Conservation (phyloP, 768 basidiomycete species). For the Leccinum incarnatum region DNA sequence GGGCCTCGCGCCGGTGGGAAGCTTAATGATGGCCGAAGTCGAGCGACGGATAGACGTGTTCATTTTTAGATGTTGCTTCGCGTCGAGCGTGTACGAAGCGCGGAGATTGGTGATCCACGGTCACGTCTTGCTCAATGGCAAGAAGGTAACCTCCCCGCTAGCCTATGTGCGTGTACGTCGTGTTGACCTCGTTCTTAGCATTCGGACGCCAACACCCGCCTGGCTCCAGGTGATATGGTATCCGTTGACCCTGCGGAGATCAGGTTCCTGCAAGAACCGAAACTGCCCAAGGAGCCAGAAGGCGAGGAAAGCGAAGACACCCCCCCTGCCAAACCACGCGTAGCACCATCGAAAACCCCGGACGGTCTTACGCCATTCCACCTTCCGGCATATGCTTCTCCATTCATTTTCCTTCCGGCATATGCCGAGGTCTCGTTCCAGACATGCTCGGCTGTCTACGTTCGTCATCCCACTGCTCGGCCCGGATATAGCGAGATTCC, state of each 20-base stretch:
- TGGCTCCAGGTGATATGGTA: conserved; percentile 94
- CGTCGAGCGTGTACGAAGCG: conserved; percentile 87
- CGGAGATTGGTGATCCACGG: conserved; percentile 84
- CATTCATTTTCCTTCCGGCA: conserved; percentile 91
- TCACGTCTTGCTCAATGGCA: conserved; percentile 84
- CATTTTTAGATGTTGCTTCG: conserved; percentile 86
- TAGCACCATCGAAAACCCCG: neutral
- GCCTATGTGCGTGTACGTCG: conserved; percentile 28
- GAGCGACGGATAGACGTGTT: conserved; percentile 93
- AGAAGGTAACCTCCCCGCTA: conserved; percentile 55
- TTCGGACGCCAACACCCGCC: conserved; percentile 76
- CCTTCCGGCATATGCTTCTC: conserved; percentile 84
- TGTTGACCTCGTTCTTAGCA: conserved; percentile 47
- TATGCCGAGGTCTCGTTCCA: conserved; percentile 84
- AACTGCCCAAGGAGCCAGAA: conserved; percentile 14
- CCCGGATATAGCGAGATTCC: conserved; percentile 95
- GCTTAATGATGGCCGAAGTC: conserved; percentile 93
- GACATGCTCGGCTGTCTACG: conserved; percentile 89
- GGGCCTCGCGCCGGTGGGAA: conserved; percentile 85
- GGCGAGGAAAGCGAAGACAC: neutral
- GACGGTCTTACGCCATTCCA: conserved; percentile 66
- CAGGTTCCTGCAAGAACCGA: conserved; percentile 56
- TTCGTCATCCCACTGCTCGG: conserved; percentile 96
- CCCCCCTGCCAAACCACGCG: neutral
- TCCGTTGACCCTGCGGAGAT: conserved; percentile 83